Conservation (phyloP, 169 alveolate species). For the Eimeria zaria region DNA sequence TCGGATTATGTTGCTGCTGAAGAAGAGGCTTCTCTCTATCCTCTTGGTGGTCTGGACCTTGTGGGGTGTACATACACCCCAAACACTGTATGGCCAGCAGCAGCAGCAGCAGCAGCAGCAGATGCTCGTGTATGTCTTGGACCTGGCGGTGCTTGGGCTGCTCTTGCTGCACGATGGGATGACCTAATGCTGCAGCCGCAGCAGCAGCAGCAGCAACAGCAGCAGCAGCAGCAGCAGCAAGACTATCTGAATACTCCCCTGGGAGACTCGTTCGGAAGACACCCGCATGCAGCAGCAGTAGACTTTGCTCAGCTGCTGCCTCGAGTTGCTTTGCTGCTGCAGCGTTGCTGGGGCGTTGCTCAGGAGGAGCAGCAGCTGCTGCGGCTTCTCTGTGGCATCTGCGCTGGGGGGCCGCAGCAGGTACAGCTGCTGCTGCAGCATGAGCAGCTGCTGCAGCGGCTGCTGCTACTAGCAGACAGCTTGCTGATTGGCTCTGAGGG, state of each 20-base stretch:
- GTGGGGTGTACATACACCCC: conserved; percentile 29
- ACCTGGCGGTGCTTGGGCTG: conserved; percentile 56
- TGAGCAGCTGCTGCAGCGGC: conserved; percentile 49
- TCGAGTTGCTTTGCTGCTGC: conserved; percentile 61
- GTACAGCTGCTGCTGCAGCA: conserved; percentile 68
- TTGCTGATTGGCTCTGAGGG: conserved; percentile 22
- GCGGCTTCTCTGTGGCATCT: conserved; percentile 34
- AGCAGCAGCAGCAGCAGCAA: conserved; percentile 59
- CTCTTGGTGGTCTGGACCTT: conserved; percentile 28
- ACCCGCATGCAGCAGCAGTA: conserved; percentile 71
- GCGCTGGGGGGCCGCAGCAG: conserved; percentile 48
- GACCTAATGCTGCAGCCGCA: conserved; percentile 22
- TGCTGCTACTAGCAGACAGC: conserved; percentile 42
- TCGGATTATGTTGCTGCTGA: conserved; percentile 17
- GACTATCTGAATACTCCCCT: conserved; percentile 13
- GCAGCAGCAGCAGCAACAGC: conserved; percentile 52
- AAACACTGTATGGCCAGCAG: conserved; percentile 37
- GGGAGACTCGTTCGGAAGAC: conserved; percentile 57
- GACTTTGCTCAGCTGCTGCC: conserved; percentile 67
- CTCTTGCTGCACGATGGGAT: conserved; percentile 55
- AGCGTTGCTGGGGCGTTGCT: conserved; percentile 50
- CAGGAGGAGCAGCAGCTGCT: conserved; percentile 64
- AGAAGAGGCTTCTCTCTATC: conserved; percentile 36
- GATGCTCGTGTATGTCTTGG: conserved; percentile 29
- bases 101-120: conserved; percentile 66